Evolutionary conservation across 257 asterid species (phyloP), one percentile per base, ranked within the genome.

Genomic region (Nicotiana tomentosiformis): DNA sequence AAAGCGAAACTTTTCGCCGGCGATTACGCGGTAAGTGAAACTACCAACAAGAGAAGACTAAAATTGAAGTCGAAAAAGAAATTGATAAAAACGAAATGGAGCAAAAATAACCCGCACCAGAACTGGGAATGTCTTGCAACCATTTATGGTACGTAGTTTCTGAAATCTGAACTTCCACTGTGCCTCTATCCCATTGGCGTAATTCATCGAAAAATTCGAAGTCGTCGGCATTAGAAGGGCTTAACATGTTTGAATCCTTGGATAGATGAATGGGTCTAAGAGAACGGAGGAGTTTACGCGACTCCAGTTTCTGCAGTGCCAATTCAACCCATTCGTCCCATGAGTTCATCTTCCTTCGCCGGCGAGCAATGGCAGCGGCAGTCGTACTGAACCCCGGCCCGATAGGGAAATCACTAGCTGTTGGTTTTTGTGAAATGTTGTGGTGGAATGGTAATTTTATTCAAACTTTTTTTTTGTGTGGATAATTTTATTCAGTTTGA

Each of bases 231-330:
- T 43, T 43, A 43, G 51, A 43, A 43, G 2, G 10, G 51, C 51
- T 43, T 43, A 43, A 43, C 51, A 2, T 10, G 51, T 26, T 16
- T 72, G 83, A 39, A 32, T 46, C 74, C 43, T n/a, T 26, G 37
- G 85, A 15, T 76, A 93, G 98, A 43, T 86, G 91, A 87, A 96
- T 90, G 85, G 99, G 99, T 67, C 98, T 89, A 62, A 96, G 94
- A 35, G 99, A 96, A n/a, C 99, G 97, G 74, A 93, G 78, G 10
- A 92, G 85, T 77, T 92, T 93, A 69, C 84, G 90, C 39, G 96
- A 88, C 78, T 89, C 85, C 83, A 96, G 90, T 81, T 87, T 91
- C 4, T 89, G 83, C 69, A 93, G 86, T 15, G 97, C 97, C 87
- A 86, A 88, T 81, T 90, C 96, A 2, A 96, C 94, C 97, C 97